Evolutionary conservation across 2,329 filamentous ascomycete species (phyloP).

Genomic region (Phyllosticta capitalensis): DNA sequence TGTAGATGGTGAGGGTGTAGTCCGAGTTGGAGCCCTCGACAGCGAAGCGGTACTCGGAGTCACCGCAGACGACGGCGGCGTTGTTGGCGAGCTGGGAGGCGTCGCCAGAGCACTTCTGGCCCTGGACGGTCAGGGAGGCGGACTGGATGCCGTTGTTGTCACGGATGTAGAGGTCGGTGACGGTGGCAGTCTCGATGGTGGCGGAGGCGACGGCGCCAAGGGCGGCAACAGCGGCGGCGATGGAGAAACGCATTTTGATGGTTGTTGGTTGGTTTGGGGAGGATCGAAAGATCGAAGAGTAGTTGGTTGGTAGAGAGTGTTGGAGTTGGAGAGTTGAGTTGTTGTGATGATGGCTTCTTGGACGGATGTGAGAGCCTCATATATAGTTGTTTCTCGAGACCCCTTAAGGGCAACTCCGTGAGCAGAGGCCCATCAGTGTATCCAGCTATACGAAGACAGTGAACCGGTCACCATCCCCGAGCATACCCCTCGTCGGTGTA

Average conservation of each 20-base stretch:
- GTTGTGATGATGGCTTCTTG: not conserved
- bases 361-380: not conserved
- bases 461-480: not conserved
- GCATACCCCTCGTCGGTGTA: not conserved
- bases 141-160: conserved; percentile 11
- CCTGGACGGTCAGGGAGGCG: not conserved
- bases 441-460: not conserved
- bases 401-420: not conserved
- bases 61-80: not conserved
- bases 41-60: not conserved
- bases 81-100: not conserved
- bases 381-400: not conserved
- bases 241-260: conserved; percentile 31
- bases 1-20: conserved; percentile 6
- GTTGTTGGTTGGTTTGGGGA: conserved; percentile 22
- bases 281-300: not conserved
- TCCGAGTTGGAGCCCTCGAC: conserved; percentile 5
- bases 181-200: conserved; percentile 1
- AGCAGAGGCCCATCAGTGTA: not conserved
- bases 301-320: not conserved
- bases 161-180: conserved; percentile 6
- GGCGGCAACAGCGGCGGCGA: conserved; percentile 19
- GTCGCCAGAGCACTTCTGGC: not conserved
- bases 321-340: not conserved
- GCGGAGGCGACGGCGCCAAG: conserved; percentile 1